Base-by-base conservation (phyloP, 331 rosid genomes). In the Quercus phellos region DNA sequence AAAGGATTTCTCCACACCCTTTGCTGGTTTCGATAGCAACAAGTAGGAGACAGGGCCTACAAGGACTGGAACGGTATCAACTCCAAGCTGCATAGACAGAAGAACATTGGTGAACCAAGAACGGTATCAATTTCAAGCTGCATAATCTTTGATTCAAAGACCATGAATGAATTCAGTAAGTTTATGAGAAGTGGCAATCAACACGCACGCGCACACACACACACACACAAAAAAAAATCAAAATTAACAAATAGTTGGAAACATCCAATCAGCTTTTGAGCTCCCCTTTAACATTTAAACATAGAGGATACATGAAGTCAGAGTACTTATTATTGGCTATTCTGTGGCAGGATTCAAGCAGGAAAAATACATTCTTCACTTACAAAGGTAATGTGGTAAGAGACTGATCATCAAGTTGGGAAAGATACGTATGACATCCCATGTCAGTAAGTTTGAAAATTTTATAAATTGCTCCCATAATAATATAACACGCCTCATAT, bases 11-110 rank as follows among this genome's bases (percentile, higher is more conserved):
- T 89, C 90, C 74, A 85, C 89, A 63, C 93, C 96, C 84, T 91
- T 90, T 11, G 94, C 90, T 64, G 94, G 92, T 87, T 93, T 93
- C 34, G 96, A 90, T 43, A 93, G 88, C 90, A 90, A 83, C 86
- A 93, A 84, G 87, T 86, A 93, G 11, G 98, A 93, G 42, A 93
- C 90, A 50, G 98, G 98, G 29, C 98, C 98, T 56, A 93, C 77
- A 70, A 93, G 94, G 70, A 93, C 94, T 17, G 96, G 98, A 56
- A 90, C 80, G 1, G 96, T 93, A 61, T 89, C 85, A 68, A 93
- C 59, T 80, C 98, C 94, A 68, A 90, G 86, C 98, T 93, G 90
- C 85, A 84, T n/a, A n/a, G 72, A 53, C 34, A 7, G 22, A 71
- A 75, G 68, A 61, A 60, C 56, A 63, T 35, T 64, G 30, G 6